Percentiles rank a stretch among this genome's conserved stretches.
Conservation (phyloP, 2,329 filamentous ascomycete genomes). For the Xylaria sp. region DNA sequence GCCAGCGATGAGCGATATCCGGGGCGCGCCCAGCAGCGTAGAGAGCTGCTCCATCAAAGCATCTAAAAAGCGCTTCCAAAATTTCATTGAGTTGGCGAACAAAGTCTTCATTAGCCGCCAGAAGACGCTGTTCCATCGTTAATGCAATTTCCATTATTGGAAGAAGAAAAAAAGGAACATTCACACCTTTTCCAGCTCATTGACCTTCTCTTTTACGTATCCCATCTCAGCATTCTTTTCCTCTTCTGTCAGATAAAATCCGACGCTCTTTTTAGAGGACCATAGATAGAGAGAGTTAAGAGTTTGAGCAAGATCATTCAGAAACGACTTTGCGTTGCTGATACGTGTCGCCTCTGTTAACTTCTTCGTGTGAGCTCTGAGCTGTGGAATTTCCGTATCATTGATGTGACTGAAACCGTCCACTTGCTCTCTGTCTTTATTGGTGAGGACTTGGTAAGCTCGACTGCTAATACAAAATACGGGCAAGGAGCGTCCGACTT, state of each 20-base stretch:
- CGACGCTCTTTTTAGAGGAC: conserved; percentile 15
- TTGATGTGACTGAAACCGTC: conserved; percentile 59
- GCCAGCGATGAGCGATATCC: conserved; percentile 30
- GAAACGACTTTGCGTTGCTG: conserved; percentile 56
- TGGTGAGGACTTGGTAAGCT: conserved; percentile 66
- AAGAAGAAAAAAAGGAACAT: neutral
- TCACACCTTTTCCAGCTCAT: conserved; percentile 31
- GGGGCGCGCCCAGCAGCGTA: conserved; percentile 22
- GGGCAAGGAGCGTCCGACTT: conserved; percentile 62
- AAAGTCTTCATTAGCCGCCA: neutral
- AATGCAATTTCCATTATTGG: neutral
- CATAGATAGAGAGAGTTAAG: conserved; percentile 41
- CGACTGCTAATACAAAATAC: conserved; percentile 72
- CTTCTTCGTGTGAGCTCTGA: conserved; percentile 66
- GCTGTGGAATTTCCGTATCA: conserved; percentile 67
- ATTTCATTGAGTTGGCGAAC: conserved; percentile 7
- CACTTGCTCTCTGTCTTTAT: conserved; percentile 52
- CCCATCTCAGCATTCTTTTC: conserved; percentile 45
- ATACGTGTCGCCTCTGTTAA: conserved; percentile 58
- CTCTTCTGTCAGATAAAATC: conserved; percentile 41
- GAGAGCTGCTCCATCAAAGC: conserved; percentile 6
- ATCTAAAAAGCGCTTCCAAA: conserved; percentile 23
- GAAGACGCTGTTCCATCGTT: conserved; percentile 20
- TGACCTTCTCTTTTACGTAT: conserved; percentile 17
- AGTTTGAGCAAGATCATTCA: conserved; percentile 60